These are phyloP conservation scores for Tephrocybe sp. DNA, from an alignment of 768 basidiomycete species.

Conservation along the genomic window DNA sequence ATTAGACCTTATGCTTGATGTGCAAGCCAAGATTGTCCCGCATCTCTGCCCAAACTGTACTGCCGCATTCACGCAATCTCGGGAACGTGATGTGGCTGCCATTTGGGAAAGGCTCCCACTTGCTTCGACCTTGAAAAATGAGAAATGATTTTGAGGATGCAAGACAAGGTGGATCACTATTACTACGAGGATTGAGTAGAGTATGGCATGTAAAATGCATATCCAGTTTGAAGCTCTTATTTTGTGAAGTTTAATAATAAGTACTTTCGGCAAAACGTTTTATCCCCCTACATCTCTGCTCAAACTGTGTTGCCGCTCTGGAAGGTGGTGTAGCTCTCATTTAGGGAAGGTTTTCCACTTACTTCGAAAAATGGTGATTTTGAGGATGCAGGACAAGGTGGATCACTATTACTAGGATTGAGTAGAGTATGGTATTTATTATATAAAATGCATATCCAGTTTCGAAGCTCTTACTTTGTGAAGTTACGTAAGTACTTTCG, in stretches of 20 bases:
- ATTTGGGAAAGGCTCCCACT: conserved; percentile 12
- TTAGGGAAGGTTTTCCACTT: conserved; percentile 11
- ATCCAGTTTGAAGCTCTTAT: too few species aligned
- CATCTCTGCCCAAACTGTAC: conserved; percentile 17
- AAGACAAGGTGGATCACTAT: conserved; percentile 2
- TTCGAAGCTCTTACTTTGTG: too few species aligned
- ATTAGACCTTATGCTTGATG: conserved; percentile 9
- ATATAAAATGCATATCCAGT: background rate
- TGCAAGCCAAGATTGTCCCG: background rate
- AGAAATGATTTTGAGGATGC: conserved; percentile 4
- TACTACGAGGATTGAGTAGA: conserved; percentile 1
- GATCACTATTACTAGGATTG: conserved; percentile 8
- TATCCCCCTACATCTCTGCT: conserved; percentile 9
- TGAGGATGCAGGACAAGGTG: background rate
- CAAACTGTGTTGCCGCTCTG: conserved; percentile 10
- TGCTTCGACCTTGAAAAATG: conserved; percentile 12
- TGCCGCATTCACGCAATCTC: background rate
- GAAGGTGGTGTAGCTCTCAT: conserved; percentile 1
- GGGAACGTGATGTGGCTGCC: conserved; percentile 1
- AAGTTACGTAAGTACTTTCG: background rate
- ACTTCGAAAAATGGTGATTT: conserved; percentile 10
- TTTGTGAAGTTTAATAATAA: too few species aligned
- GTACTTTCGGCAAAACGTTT: conserved; percentile 1
- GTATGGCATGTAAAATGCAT: background rate
- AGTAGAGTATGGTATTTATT: background rate